Percentiles rank a stretch among this genome's conserved stretches.
Conservation (phyloP, 2,329 filamentous ascomycete genomes). For the Tolypocladium tundrense region DNA sequence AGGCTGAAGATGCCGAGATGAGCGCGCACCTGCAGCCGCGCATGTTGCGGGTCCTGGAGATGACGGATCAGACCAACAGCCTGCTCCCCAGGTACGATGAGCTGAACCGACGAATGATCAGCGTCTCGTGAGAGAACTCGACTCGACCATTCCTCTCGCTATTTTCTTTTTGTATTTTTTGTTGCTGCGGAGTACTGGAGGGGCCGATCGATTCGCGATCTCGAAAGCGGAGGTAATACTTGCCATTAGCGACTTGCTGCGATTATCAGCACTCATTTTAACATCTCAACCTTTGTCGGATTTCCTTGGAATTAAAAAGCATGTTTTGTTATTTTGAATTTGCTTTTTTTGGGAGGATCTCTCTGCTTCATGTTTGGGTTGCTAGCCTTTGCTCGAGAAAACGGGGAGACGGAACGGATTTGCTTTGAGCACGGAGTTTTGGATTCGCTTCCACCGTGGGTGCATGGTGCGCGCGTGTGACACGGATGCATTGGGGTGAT, state of each 20-base stretch:
- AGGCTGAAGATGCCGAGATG: slow-evolving; percentile 30
- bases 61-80: slow-evolving; percentile 18
- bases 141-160: not conserved
- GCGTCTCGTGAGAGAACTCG: slow-evolving; percentile 9
- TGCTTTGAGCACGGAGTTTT: slow-evolving; percentile 14
- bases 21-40: slow-evolving; percentile 33
- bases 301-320: not conserved
- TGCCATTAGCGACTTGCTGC: not conserved
- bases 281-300: not conserved
- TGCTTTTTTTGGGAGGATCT: not conserved
- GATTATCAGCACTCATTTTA: not conserved
- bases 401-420: slow-evolving; percentile 6
- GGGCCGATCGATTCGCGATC: not conserved
- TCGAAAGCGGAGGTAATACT: not conserved
- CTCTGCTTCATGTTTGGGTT: not conserved
- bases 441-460: slow-evolving; percentile 1
- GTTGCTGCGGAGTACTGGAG: not conserved
- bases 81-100: slow-evolving; percentile 31
- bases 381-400: not conserved
- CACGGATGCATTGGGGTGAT: not conserved
- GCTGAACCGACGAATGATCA: slow-evolving; percentile 15
- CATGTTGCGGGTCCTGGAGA: slow-evolving; percentile 22
- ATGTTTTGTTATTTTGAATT: not conserved
- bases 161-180: not conserved
- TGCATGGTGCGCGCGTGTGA: slow-evolving; percentile 4